Evolutionary conservation across 1,139 yeast species (phyloP).

Genomic region (Pichia sp.): DNA sequence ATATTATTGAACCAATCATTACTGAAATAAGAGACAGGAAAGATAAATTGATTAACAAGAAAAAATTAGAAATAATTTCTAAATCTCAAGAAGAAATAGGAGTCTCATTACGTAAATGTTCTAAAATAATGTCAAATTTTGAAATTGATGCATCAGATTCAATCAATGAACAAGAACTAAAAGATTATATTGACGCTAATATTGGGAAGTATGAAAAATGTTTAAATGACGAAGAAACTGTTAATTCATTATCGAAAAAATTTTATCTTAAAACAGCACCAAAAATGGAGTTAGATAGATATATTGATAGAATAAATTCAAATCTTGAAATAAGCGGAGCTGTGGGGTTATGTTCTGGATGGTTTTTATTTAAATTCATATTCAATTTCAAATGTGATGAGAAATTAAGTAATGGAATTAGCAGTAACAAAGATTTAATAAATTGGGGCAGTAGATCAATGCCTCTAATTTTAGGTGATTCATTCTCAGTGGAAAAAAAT

Average conservation of each 20-base stretch:
- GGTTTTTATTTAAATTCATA: constrained; percentile 25
- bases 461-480: constrained; percentile 7
- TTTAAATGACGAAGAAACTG: constrained; percentile 5
- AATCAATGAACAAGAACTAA: constrained; percentile 4
- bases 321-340: constrained; percentile 27
- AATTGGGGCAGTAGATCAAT: constrained; percentile 7
- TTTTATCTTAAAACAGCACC: constrained; percentile 29
- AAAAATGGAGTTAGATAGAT: constrained; percentile 21
- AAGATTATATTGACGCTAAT: constrained; percentile 3
- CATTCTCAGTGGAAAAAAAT: background rate
- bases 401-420: constrained; percentile 9
- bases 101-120: constrained; percentile 21
- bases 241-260: constrained; percentile 19
- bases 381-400: constrained; percentile 22
- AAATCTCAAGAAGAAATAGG: constrained; percentile 25
- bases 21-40: background rate
- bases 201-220: constrained; percentile 15
- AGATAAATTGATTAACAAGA: background rate
- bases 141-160: constrained; percentile 7
- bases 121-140: constrained; percentile 26
- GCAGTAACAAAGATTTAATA: background rate
- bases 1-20: background rate
- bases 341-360: constrained; percentile 26
- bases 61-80: constrained; percentile 8
- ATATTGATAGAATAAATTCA: constrained; percentile 28